Conservation (phyloP, 371 early-diverging fungal genomes). For the Phascolomyces articulosus region DNA sequence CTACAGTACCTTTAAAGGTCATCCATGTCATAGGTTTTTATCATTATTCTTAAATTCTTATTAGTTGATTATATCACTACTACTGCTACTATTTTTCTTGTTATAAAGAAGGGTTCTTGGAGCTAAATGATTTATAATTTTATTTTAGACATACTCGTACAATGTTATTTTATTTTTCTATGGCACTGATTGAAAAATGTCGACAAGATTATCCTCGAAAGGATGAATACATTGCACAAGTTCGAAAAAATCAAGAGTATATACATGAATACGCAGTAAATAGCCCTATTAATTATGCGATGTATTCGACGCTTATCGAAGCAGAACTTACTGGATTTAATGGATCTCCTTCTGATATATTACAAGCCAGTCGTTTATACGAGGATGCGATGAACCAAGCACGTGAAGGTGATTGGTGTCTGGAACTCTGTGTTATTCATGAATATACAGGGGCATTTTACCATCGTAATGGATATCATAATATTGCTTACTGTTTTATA, state of each 20-base stretch:
- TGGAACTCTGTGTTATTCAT: constrained; percentile 38
- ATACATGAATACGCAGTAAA: constrained; percentile 33
- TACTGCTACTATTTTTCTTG: too few relatives aligned
- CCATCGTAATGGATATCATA: constrained; percentile 32
- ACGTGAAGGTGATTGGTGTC: constrained; percentile 32
- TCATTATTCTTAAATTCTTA: too few relatives aligned
- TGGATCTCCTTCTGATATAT: constrained; percentile 12
- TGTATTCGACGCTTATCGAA: constrained; percentile 36
- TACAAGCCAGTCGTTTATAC: constrained; percentile 25
- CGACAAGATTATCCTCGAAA: constrained; percentile 13
- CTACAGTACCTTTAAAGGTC: constrained; percentile 25
- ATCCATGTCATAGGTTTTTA: constrained; percentile 23
- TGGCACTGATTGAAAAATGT: constrained; percentile 39
- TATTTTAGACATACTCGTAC: constrained; percentile 37
- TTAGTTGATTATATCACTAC: too few relatives aligned
- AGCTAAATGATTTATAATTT: too few relatives aligned
- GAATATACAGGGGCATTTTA: constrained; percentile 47
- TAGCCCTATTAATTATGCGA: constrained; percentile 26
- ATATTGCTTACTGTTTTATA: constrained; percentile 37
- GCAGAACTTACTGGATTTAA: not conserved
- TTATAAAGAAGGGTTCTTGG: too few relatives aligned
- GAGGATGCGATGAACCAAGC: constrained; percentile 43
- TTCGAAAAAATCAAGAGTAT: constrained; percentile 28
- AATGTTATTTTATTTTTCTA: constrained; percentile 30
- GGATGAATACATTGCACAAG: constrained; percentile 20